These are phyloP conservation scores for Kandelia obovata DNA, from an alignment of 345 rosid species.

Conservation along the genomic window DNA sequence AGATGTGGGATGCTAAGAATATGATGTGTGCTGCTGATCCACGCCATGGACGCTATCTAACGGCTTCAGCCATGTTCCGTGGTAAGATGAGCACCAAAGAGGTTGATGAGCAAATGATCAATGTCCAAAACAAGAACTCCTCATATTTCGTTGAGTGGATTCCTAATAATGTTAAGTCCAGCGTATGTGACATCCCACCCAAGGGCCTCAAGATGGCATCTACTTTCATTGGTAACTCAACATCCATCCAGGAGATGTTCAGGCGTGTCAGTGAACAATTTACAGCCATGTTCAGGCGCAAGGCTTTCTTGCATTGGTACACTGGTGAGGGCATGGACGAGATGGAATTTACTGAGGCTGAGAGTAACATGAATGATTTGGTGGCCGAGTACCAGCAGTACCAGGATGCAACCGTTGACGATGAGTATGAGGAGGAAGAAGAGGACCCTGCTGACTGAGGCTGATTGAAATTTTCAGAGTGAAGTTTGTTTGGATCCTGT, in stretches of 20 bases:
- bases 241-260: constrained; percentile 5
- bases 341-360: constrained; percentile 2
- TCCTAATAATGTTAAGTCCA: constrained; percentile 3
- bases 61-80: constrained; percentile 3
- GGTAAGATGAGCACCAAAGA: constrained; percentile 6
- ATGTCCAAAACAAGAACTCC: constrained; percentile 7
- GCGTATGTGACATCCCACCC: constrained; percentile 1
- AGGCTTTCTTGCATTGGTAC: constrained; percentile 11
- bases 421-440: background rate
- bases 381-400: constrained; percentile 11
- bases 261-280: constrained; percentile 5
- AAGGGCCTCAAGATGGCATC: constrained; percentile 5
- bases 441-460: constrained; percentile 12
- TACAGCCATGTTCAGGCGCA: constrained; percentile 8
- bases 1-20: constrained; percentile 6
- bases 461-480: background rate
- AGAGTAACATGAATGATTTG: constrained; percentile 6
- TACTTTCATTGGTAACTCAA: constrained; percentile 3
- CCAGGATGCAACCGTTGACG: constrained; percentile 2
- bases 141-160: constrained; percentile 1
- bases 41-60: background rate
- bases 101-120: constrained; percentile 2
- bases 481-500: constrained; percentile 5
- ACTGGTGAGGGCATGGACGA: constrained; percentile 3
- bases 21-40: constrained; percentile 4